Conservation (phyloP, 345 rosid genomes). For the Citrus inodora region DNA sequence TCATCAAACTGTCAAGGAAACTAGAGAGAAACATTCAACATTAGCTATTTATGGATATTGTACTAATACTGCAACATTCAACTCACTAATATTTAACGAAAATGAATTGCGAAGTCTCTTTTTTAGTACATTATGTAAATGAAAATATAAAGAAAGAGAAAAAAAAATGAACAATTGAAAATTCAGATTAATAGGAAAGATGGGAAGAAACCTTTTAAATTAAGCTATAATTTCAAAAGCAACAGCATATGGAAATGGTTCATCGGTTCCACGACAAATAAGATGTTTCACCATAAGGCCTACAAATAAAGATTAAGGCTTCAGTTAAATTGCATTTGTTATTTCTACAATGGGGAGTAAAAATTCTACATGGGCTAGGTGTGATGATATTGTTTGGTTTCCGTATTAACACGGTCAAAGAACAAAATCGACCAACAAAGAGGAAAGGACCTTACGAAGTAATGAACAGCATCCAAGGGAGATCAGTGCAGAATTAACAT, state of each 20-base stretch:
- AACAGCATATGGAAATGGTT: constrained; percentile 37
- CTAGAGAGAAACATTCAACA: not conserved
- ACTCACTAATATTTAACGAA: not conserved
- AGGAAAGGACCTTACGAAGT: not conserved
- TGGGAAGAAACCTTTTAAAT: not conserved
- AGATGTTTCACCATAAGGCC: constrained; percentile 47
- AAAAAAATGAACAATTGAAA: not conserved
- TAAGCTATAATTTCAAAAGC: not conserved
- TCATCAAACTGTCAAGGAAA: not conserved
- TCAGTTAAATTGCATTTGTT: not conserved
- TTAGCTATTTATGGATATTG: not conserved
- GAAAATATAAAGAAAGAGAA: not conserved
- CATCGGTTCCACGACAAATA: constrained; percentile 48
- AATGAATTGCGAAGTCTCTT: not conserved
- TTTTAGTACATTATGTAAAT: not conserved
- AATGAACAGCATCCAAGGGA: not conserved
- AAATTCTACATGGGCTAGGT: not conserved
- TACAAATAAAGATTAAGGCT: constrained; percentile 21
- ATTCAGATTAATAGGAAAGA: not conserved
- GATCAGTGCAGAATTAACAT: not conserved
- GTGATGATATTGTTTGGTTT: not conserved
- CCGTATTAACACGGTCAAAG: not conserved
- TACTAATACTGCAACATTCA: not conserved
- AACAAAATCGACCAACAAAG: not conserved
- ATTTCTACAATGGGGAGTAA: not conserved